Evolutionary conservation across 1,284 basidiomycete genomes (phyloP), one percentile per base, ranked within the genome.

Genomic region (Pyrrhoderma noxium): DNA sequence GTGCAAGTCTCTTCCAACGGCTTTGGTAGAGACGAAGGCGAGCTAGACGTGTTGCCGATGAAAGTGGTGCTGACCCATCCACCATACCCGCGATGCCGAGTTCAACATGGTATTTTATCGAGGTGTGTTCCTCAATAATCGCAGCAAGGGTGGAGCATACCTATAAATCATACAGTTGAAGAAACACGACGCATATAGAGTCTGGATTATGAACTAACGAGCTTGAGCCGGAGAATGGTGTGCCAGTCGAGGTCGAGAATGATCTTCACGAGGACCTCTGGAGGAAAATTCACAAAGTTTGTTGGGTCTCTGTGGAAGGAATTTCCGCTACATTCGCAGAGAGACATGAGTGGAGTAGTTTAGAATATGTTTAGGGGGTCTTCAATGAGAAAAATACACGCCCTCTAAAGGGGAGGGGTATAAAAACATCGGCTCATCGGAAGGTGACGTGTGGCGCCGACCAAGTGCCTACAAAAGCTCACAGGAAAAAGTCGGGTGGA

Each of bases 81-180:
- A 68, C 68, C 65, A 75, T 69, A n/a, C 76, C 75, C 9, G 70
- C 63, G 8, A 69, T 64, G 8, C 69, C 70, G 21, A 84, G 73
- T 54, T 81, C 75, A 49, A 83, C 71, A 21, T 60, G 67, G 56
- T 81, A 80, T 57, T 75, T 76, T 18, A 76, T 61, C 11, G 55
- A 57, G 2, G 67, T 63, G 21, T 70, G 67, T 3, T 65, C 58
- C 19, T 65, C 62, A 14, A 80, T 65, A 21, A 71, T 44, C 7
- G 60, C 53, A 45, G 64, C 65, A 47, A 82, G 65, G 7, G 64
- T 54, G 38, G 54, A 67, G 59, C 71, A 78, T 23, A 76, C 70
- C 82, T 83, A 55, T 8, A 21, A 48, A n/a, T n/a, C n/a, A n/a
- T n/a, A n/a, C 39, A 16, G 11, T 9, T 16, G 31, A n/a, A 14